Evolutionary conservation across 2,329 filamentous ascomycete species (phyloP).

Genomic region (Cadophora sp.): DNA sequence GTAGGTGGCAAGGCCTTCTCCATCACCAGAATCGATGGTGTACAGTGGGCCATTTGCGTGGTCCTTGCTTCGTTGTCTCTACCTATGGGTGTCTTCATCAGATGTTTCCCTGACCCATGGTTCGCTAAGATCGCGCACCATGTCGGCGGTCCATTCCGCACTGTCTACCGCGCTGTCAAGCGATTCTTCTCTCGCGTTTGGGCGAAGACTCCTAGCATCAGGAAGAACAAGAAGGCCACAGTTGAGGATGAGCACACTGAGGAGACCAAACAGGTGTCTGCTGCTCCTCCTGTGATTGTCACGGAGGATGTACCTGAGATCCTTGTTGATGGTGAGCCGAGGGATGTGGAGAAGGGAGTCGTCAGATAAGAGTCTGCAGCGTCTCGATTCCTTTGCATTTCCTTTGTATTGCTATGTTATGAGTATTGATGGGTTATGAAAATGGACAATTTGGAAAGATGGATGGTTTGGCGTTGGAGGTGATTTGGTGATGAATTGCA

Average conservation of each 20-base stretch:
- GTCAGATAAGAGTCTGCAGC: neutral
- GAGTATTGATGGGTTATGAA: neutral
- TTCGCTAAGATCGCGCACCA: constrained; percentile 11
- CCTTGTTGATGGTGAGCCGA: constrained; percentile 14
- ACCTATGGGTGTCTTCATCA: constrained; percentile 64
- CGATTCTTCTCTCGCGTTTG: constrained; percentile 12
- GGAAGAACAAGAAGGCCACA: constrained; percentile 13
- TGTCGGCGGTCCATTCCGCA: constrained; percentile 13
- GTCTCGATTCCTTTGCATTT: neutral
- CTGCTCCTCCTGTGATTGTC: constrained; percentile 14
- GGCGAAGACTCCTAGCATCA: constrained; percentile 13
- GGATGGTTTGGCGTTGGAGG: neutral
- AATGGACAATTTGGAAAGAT: neutral
- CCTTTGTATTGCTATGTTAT: neutral
- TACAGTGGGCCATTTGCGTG: constrained; percentile 87
- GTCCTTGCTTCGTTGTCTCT: constrained; percentile 85
- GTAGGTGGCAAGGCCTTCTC: constrained; percentile 83
- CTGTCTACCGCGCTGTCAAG: constrained; percentile 11
- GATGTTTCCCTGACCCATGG: constrained; percentile 18
- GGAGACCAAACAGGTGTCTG: neutral
- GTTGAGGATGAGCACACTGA: neutral
- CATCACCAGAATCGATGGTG: constrained; percentile 63
- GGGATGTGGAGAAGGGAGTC: constrained; percentile 18
- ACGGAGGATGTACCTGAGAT: constrained; percentile 20
- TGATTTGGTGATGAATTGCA: neutral